Conservation (phyloP, 139 green algal genomes). For the Deuterostichococcus epilithicus region DNA sequence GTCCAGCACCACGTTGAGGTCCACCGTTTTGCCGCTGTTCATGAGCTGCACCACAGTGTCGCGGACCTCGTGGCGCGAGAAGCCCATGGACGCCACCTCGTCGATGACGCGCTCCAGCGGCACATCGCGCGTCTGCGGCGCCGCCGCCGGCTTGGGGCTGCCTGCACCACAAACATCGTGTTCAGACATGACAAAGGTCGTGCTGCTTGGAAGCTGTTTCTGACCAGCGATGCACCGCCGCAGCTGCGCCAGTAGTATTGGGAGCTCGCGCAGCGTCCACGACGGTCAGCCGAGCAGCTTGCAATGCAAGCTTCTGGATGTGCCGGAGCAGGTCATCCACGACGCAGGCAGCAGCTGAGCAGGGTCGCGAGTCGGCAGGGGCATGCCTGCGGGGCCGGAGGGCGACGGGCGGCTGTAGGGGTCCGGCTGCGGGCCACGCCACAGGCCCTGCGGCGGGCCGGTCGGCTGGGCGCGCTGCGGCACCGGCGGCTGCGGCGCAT, state of each 20-base stretch:
- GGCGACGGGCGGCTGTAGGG: not conserved
- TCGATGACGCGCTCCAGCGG: constrained; percentile 66
- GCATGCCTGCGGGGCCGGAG: not conserved
- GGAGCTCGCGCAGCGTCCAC: too few species aligned
- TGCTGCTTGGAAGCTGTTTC: too few species aligned
- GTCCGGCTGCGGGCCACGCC: not conserved
- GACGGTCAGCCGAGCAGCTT: too few species aligned
- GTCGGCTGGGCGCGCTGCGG: not conserved
- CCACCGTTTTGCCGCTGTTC: constrained; percentile 58
- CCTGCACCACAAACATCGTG: not conserved
- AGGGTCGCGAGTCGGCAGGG: too few species aligned
- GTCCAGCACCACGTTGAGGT: constrained; percentile 79
- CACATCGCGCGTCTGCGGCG: constrained; percentile 20
- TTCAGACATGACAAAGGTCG: too few species aligned
- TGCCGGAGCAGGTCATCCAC: too few species aligned
- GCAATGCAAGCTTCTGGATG: too few species aligned
- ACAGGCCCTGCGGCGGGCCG: not conserved
- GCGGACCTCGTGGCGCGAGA: constrained; percentile 44
- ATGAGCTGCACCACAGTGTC: constrained; percentile 55
- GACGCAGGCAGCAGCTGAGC: too few species aligned
- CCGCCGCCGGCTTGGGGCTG: not conserved
- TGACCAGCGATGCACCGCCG: too few species aligned
- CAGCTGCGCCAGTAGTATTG: too few species aligned
- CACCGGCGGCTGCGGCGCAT: not conserved
- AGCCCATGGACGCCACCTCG: constrained; percentile 77